phyloP scores from a whole-genome alignment of 1,284 basidiomycete genomes.

The Schizophyllum commune region DNA sequence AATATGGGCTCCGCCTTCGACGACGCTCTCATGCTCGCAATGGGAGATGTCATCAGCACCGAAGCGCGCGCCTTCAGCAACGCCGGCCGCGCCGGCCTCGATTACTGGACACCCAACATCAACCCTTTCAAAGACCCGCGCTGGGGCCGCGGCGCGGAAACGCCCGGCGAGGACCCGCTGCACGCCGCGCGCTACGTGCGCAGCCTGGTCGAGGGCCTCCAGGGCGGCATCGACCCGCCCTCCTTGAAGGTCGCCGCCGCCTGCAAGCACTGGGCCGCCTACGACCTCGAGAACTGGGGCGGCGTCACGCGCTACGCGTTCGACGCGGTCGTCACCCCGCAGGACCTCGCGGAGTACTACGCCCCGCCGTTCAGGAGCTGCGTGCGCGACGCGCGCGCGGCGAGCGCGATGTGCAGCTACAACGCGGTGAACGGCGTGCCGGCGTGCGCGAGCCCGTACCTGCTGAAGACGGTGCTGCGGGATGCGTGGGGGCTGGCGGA shows the following conservation, averaged over 20 bases:
- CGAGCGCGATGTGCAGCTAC: conserved; percentile 53
- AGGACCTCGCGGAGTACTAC: conserved; percentile 50
- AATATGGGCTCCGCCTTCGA: conserved; percentile 88
- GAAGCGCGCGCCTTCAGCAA: conserved; percentile 54
- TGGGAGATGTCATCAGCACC: conserved; percentile 43
- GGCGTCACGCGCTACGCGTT: conserved; percentile 40
- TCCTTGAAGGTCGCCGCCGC: conserved; percentile 45
- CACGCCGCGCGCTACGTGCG: conserved; percentile 45
- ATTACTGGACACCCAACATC: conserved; percentile 53
- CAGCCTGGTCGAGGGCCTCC: conserved; percentile 44
- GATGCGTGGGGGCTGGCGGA: conserved; percentile 44
- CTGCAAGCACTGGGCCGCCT: conserved; percentile 53
- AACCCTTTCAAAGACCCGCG: conserved; percentile 56
- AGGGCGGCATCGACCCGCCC: conserved; percentile 47
- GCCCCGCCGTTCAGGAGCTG: conserved; percentile 47
- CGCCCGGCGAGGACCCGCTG: conserved; percentile 51
- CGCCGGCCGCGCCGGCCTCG: conserved; percentile 37
- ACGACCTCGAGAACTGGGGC: conserved; percentile 49
- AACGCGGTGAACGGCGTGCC: conserved; percentile 54
- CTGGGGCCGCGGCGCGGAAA: conserved; percentile 55
- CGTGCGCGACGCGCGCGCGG: conserved; percentile 50
- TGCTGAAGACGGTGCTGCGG: conserved; percentile 44
- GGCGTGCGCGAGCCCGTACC: conserved; percentile 42
- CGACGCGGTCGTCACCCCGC: conserved; percentile 44
- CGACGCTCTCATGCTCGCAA: conserved; percentile 37